phyloP scores from a whole-genome alignment of 164 flowering plant genomes.

The Nymphaea colorata region DNA sequence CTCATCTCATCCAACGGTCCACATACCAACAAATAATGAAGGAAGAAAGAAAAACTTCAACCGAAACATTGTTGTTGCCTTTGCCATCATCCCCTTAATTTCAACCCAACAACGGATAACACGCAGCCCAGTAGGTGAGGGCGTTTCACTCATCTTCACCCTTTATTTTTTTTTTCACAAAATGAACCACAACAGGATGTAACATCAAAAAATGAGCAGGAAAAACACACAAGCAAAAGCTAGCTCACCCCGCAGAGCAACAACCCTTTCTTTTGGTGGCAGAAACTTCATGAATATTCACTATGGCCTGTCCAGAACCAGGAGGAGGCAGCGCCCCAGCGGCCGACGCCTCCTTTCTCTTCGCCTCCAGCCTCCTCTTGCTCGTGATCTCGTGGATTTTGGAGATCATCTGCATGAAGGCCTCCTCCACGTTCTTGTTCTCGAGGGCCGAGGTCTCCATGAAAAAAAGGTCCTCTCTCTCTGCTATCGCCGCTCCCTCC shows the following conservation, averaged over 20 bases:
- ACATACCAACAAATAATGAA: too few relatives aligned
- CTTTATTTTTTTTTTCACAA: too few relatives aligned
- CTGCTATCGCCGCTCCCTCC: constrained; percentile 50
- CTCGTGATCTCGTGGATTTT: constrained; percentile 36
- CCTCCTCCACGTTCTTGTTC: constrained; percentile 52
- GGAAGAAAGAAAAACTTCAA: too few relatives aligned
- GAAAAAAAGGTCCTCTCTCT: constrained; percentile 45
- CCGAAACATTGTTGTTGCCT: too few relatives aligned
- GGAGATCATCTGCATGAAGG: constrained; percentile 45
- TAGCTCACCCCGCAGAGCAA: constrained; percentile 2
- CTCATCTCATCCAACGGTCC: too few relatives aligned
- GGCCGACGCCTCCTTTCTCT: constrained; percentile 7
- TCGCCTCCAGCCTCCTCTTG: constrained; percentile 37
- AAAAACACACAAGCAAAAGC: neutral
- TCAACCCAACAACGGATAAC: too few relatives aligned
- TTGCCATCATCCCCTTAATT: too few relatives aligned
- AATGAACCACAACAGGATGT: neutral
- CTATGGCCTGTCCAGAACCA: constrained; percentile 5
- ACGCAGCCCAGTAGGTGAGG: too few relatives aligned
- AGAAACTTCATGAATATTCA: constrained; percentile 10
- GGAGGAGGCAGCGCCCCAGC: neutral
- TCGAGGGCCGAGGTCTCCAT: constrained; percentile 24
- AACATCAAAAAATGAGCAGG: too few relatives aligned
- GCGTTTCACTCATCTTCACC: too few relatives aligned
- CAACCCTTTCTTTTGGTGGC: constrained; percentile 7